Base-by-base conservation (phyloP, 2,329 filamentous ascomycete genomes). In the Paramyrothecium sp. region DNA sequence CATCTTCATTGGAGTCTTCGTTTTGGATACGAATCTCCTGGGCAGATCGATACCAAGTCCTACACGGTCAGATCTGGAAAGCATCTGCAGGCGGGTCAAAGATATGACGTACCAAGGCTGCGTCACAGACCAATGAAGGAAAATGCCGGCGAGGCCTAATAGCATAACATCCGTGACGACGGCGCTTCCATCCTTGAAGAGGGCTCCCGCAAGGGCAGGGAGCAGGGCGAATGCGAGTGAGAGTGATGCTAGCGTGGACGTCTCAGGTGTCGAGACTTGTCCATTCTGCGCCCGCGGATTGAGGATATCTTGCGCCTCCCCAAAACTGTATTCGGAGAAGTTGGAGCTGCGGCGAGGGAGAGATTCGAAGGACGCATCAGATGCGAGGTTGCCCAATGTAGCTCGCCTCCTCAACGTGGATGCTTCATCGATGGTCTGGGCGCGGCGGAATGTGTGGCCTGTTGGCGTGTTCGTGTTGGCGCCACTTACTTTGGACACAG, bases 51-150 rank as follows among this genome's bases (percentile, higher is more conserved):
- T 92, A 92, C 89, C 89, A 92, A 54, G 55, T 52, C 65, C 64
- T 69, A 53, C 50, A 48, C 13, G 13, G 38, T 44, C n/a, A 41
- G 30, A 17, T 20, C 7, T 53, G 12, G 38, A 38, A 56, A 38
- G 38, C 30, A 44, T 46, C 33, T 47, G 48, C n/a, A 50, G 10
- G 21, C 3, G 20, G 5, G 13, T n/a, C n/a, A 21, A 33, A 30
- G 26, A 7, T n/a, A 26, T 33, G 22, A 61, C 83, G 70, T 78
- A 93, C 93, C 94, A 98, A 65, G 94, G 94, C 63, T 95, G 80
- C 56, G 91, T 89, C 48, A 97, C 89, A 52, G 91, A 93, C 91
- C 92, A 97, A 70, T 97, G 93, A 60, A 98, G 78, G 67, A 97
- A 96, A 49, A 97, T 83, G 4, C 89, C 91, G 2, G 91, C 90